Evolutionary conservation across 2,329 filamentous ascomycete species (phyloP).

Genomic region (Pseudogymnoascus sp.): DNA sequence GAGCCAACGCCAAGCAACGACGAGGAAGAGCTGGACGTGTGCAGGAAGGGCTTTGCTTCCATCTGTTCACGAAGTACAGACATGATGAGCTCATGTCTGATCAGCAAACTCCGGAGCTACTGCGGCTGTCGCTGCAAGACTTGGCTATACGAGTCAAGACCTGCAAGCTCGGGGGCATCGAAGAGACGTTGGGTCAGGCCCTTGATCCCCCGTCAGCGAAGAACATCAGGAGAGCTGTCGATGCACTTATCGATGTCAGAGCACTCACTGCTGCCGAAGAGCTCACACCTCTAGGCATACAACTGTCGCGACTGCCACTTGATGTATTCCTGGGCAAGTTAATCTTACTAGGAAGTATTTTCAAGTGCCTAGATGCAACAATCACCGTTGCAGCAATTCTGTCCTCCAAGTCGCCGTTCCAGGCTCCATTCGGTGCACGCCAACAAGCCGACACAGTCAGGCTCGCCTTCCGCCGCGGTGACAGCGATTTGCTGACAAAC

Average conservation of each 20-base stretch:
- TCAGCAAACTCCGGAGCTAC: constrained; percentile 93
- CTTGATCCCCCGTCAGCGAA: constrained; percentile 84
- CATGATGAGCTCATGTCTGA: constrained; percentile 81
- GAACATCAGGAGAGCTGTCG: constrained; percentile 87
- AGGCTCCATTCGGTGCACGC: constrained; percentile 75
- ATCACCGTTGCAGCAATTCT: constrained; percentile 88
- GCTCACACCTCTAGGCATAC: constrained; percentile 75
- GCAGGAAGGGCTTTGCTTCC: constrained; percentile 89
- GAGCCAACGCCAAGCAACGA: constrained; percentile 90
- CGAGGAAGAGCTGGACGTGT: constrained; percentile 91
- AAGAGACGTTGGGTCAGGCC: constrained; percentile 78
- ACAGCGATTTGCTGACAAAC: constrained; percentile 85
- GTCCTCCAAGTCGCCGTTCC: constrained; percentile 90
- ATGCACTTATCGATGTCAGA: constrained; percentile 86
- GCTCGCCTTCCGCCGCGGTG: constrained; percentile 69
- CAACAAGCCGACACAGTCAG: constrained; percentile 74
- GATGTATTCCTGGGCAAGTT: constrained; percentile 95
- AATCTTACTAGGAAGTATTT: constrained; percentile 75
- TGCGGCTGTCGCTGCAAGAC: constrained; percentile 87
- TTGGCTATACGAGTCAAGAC: constrained; percentile 95
- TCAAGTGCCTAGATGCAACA: constrained; percentile 84
- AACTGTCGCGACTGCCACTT: constrained; percentile 79
- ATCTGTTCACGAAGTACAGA: constrained; percentile 83
- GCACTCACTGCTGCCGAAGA: constrained; percentile 76
- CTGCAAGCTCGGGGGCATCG: constrained; percentile 88